Evolutionary conservation across 1,284 basidiomycete genomes (phyloP), one percentile per base, ranked within the genome.

Genomic region (Trichosporon ovoides): DNA sequence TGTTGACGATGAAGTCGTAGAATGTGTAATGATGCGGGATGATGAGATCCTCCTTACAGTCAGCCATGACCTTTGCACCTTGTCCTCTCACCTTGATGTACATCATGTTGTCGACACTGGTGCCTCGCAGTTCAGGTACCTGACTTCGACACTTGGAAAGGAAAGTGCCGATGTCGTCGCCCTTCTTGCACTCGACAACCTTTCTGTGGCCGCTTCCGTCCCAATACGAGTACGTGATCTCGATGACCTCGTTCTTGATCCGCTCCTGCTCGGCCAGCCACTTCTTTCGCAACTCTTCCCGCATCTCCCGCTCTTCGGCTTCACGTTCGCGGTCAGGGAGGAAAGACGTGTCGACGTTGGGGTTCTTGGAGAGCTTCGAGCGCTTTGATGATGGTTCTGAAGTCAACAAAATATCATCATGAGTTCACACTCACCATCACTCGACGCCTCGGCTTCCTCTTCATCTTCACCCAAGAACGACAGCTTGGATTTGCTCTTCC

Each of bases 1-100:
- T 97, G 83, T 97, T 96, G 66, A 98, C 82, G 69, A 98, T 96
- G 67, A 98, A 98, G 78, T 97, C 91, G 77, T 98, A 98, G 74
- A 98, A 98, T 3, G 93, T 96, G 76, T 97, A 86, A 74, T 98
- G 95, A 88, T 98, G 74, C 16, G 51, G 94, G 67, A 97, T 91
- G 64, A 97, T 94, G 53, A 97, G 80, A 73, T 97, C 93, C 79
- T 97, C 93, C 89, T 93, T 36, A n/a, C 16, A 18, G 31, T 37
- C 34, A 59, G 53, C 35, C 46, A 56, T 9, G 10, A 2, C 10
- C n/a, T n/a, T n/a, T n/a, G n/a, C n/a, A n/a, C 16, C 7, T 3
- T 7, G 13, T 9, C 0, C 18, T 36, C 69, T 54, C 66, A 89
- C 90, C 83, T 97, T 98, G 78, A 99, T 86, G 78, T 98, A 98